Conservation (phyloP, 192 early-diverging fungal genomes). For the Coemansia erecta region DNA sequence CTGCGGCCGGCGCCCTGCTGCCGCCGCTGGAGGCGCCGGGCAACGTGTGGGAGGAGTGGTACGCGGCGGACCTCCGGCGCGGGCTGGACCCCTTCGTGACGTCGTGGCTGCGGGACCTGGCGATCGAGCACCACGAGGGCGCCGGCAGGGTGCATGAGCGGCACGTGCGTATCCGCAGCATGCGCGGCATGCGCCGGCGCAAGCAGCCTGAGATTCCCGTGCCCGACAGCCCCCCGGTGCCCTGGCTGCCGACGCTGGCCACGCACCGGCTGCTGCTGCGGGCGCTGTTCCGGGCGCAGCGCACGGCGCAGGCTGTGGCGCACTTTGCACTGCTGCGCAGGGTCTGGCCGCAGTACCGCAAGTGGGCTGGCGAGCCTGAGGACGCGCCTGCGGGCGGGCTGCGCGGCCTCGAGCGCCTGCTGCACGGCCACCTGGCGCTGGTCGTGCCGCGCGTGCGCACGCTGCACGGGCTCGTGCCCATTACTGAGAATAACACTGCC, state of each 20-base stretch:
- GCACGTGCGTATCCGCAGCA: too few relatives aligned
- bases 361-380: conserved; percentile 9
- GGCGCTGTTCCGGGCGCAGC: conserved; percentile 1
- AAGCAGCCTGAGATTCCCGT: too few relatives aligned
- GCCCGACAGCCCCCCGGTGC: neutral
- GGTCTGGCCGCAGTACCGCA: conserved; percentile 27
- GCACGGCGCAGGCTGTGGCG: neutral
- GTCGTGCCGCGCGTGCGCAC: conserved; percentile 3
- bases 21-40: neutral
- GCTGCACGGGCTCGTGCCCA: conserved; percentile 7
- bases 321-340: conserved; percentile 13
- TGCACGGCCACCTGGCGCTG: conserved; percentile 18
- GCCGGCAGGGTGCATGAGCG: too few relatives aligned
- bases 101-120: conserved; percentile 15
- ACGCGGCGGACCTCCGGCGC: neutral
- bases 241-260: conserved; percentile 39
- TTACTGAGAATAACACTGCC: too few relatives aligned
- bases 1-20: neutral
- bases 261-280: conserved; percentile 36
- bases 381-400: neutral
- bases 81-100: conserved; percentile 13
- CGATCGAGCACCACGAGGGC: conserved; percentile 8
- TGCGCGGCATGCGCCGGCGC: too few relatives aligned
- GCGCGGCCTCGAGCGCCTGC: conserved; percentile 11
- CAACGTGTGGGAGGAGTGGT: conserved; percentile 40